Evolutionary conservation across 345 rosid genomes (phyloP).

Genomic region (Cochlearia excelsa): DNA sequence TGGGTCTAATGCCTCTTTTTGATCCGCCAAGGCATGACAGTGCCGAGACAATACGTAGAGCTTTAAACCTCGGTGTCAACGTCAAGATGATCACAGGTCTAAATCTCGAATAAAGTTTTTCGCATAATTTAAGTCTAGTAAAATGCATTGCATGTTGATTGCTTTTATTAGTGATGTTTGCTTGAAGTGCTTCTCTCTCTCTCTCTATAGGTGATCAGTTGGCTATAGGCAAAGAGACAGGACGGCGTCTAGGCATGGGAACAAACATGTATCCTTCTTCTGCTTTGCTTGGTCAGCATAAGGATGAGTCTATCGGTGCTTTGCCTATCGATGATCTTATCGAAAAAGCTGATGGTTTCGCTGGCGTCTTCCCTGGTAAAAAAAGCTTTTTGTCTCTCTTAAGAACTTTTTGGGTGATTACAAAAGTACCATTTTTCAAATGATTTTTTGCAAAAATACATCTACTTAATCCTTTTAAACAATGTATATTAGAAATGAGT

Average conservation of each 20-base stretch:
- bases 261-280: constrained; percentile 99
- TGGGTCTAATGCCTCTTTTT: constrained; percentile 97
- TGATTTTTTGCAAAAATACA: too few species aligned
- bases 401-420: too few species aligned
- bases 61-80: constrained; percentile 91
- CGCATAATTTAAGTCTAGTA: background rate
- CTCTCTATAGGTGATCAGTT: constrained; percentile 79
- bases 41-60: constrained; percentile 94
- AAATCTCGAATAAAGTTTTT: background rate
- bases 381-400: background rate
- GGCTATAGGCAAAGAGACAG: constrained; percentile 97
- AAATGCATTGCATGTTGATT: background rate
- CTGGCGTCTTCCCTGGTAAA: constrained; percentile 97
- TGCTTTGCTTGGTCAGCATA: constrained; percentile 87
- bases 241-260: constrained; percentile 98
- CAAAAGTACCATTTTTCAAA: too few species aligned
- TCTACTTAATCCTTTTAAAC: too few species aligned
- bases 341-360: constrained; percentile 99
- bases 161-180: background rate
- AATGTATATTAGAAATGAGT: too few species aligned
- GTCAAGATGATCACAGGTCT: constrained; percentile 98
- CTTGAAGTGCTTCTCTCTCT: constrained; percentile 3
- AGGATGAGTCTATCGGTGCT: constrained; percentile 87
- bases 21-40: constrained; percentile 99
- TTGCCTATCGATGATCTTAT: constrained; percentile 95